Base-by-base conservation (phyloP, 2,329 filamentous ascomycete genomes). In the Pyricularia sp. region DNA sequence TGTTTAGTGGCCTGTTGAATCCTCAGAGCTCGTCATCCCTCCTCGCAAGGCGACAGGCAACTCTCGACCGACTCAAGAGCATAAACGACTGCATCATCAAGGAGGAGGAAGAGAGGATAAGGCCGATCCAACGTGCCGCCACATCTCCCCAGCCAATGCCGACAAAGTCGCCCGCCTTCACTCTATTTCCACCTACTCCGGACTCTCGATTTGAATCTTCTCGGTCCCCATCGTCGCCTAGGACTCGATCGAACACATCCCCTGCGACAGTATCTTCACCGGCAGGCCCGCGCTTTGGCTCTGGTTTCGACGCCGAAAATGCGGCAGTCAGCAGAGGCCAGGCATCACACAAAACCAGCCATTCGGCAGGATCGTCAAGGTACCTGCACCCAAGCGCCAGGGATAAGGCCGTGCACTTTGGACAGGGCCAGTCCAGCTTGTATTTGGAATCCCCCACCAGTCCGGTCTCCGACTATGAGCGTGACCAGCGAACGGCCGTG, bases 1-100 rank as follows among this genome's bases (percentile, higher is more conserved):
- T 97, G 94, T 97, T 98, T 75, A 88, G 90, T 69, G 86, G 86
- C 55, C 83, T 97, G 7, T 81, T 97, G 30, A 85, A 87, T 70
- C 77, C 78, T 9, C 77, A 78, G 42, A 66, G 71, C 63, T 75
- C 77, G 6, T 77, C 79, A 2, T 79, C 81, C 0, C 79, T 89
- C 9, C 78, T 89, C 30, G 83, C 82, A 28, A 83, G 86, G 69
- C 82, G 87, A 61, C 87, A 90, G 72, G 86, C 85, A 9, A 87
- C 84, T 0, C 75, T 89, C 14, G 83, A 87, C 68, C 86, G 83
- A 69, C 78, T 91, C 0, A 86, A 84, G 71, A 83, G 81, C 25
- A 83, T 85, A 58, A 84, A 84, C 67, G 82, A 83, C 69, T 78
- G 79, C 67, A 73, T 80, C 65, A 74, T 73, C 69, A 75, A 78